Evolutionary conservation across 257 asterid species (phyloP).

Genomic region (Fraxinus pennsylvanica): DNA sequence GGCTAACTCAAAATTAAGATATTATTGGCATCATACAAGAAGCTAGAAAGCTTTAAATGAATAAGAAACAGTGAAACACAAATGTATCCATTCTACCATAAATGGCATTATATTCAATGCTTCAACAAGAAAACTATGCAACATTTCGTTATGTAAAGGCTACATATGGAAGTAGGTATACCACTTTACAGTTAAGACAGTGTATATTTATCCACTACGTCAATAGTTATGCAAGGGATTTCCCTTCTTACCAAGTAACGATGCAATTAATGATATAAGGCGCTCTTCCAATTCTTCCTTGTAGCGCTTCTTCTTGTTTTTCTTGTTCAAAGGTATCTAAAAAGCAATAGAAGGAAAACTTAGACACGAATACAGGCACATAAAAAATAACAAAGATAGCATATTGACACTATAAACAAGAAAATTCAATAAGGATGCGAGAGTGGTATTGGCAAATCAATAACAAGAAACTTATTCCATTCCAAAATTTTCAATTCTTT

Average conservation of each 20-base stretch:
- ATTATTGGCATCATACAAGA: not conserved
- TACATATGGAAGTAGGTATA: not conserved
- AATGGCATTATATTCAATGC: not conserved
- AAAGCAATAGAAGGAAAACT: conserved; percentile 20
- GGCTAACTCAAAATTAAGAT: conserved; percentile 7
- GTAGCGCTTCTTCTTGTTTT: conserved; percentile 69
- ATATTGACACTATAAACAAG: not conserved
- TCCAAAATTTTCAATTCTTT: not conserved
- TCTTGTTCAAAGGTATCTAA: conserved; percentile 92
- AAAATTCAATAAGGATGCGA: not conserved
- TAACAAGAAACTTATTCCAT: not conserved
- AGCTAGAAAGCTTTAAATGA: not conserved
- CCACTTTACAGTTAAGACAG: not conserved
- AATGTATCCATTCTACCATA: conserved; percentile 3
- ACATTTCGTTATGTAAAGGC: not conserved
- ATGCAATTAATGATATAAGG: conserved; percentile 82
- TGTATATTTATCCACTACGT: not conserved
- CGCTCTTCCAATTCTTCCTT: conserved; percentile 96
- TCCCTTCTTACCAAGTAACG: conserved; percentile 83
- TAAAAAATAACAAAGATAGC: conserved; percentile 3
- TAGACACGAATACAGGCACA: conserved; percentile 8
- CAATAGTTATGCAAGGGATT: conserved; percentile 24
- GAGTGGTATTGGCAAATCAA: not conserved
- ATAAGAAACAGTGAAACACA: not conserved
- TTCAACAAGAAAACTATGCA: not conserved